Evolutionary conservation across 345 rosid genomes (phyloP), one percentile per base, ranked within the genome.

Genomic region (Limnanthes douglasii): DNA sequence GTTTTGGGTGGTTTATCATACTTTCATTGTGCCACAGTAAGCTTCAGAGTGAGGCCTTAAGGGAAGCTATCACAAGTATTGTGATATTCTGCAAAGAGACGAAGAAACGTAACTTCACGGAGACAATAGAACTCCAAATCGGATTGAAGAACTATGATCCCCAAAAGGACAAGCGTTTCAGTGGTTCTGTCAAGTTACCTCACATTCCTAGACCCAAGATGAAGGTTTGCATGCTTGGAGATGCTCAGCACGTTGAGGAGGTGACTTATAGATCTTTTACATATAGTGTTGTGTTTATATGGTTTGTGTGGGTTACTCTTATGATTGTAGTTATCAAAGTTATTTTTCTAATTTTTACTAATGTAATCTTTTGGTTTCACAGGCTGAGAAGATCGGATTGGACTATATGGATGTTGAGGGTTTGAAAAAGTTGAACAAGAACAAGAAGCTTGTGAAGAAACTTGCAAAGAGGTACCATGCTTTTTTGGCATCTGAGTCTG

Each of bases 141-240:
- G 97, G 97, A 13, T 70, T 88, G 45, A 83, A 83, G 58, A 86
- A 86, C 61, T 86, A 86, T 38, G 97, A 82, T 44, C 93, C 95
- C 1, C 97, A 86, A 27, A 86, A 86, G 54, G 97, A 86, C 28
- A 86, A 86, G 59, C 69, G 97, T 39, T 82, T 86, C 61, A 86
- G 95, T 18, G 97, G 97, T 1, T 75, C 94, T 0, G 96, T 86
- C 0, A 86, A 82, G 59, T 41, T 86, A 66, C 96, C 94, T 4
- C 94, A 82, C 55, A 73, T 86, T 36, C 97, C 94, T 6, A 80
- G 97, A 15, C 88, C 94, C 1, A 81, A 81, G 63, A 77, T 81
- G 96, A 81, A 74, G 64, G 70, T 86, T 8, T 86, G 96, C 61
- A 86, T 86, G 94, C 88, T 86, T 26, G 97, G 94, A 24, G 97